Conservation (phyloP, 2,329 filamentous ascomycete species). For the Acarospora socialis region DNA sequence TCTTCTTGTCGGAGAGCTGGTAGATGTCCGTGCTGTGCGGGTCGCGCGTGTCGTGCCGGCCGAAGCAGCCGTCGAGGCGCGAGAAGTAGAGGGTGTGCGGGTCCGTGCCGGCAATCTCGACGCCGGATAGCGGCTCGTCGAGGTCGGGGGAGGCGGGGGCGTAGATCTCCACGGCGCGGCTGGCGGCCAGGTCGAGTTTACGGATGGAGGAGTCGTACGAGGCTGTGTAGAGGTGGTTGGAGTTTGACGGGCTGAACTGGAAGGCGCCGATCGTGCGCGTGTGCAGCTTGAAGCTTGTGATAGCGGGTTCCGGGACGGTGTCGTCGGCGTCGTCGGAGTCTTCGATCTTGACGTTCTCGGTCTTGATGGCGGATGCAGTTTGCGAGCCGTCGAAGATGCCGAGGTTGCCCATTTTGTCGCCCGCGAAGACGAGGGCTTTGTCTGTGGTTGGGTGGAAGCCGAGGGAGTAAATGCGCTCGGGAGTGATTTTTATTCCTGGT, state of each 20-base stretch:
- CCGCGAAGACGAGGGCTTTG: slow-evolving; percentile 81
- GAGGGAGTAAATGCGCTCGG: slow-evolving; percentile 73
- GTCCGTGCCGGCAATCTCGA: slow-evolving; percentile 62
- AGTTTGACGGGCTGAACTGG: slow-evolving; percentile 57
- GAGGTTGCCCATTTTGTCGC: slow-evolving; percentile 82
- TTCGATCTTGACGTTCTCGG: slow-evolving; percentile 21
- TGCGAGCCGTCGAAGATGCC: slow-evolving; percentile 86
- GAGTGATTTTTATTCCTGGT: slow-evolving; percentile 76
- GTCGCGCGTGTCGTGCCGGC: slow-evolving; percentile 63
- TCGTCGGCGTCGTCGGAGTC: slow-evolving; percentile 56
- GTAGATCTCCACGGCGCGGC: slow-evolving; percentile 66
- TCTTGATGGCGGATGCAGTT: slow-evolving; percentile 31
- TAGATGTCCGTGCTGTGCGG: slow-evolving; percentile 49
- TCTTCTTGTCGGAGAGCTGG: slow-evolving; percentile 78
- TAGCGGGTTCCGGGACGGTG: slow-evolving; percentile 55
- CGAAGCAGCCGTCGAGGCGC: slow-evolving; percentile 67
- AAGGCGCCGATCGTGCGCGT: slow-evolving; percentile 78
- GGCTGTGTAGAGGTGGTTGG: slow-evolving; percentile 63
- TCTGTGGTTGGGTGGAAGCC: slow-evolving; percentile 76
- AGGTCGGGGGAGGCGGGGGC: slow-evolving; percentile 54
- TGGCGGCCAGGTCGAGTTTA: slow-evolving; percentile 69
- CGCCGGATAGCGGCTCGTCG: slow-evolving; percentile 67
- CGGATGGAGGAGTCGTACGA: slow-evolving; percentile 92
- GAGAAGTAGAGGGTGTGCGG: slow-evolving; percentile 73
- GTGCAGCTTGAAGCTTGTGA: slow-evolving; percentile 82